phyloP scores from a whole-genome alignment of 2,329 filamentous ascomycete species.

The Colletotrichum sp. region DNA sequence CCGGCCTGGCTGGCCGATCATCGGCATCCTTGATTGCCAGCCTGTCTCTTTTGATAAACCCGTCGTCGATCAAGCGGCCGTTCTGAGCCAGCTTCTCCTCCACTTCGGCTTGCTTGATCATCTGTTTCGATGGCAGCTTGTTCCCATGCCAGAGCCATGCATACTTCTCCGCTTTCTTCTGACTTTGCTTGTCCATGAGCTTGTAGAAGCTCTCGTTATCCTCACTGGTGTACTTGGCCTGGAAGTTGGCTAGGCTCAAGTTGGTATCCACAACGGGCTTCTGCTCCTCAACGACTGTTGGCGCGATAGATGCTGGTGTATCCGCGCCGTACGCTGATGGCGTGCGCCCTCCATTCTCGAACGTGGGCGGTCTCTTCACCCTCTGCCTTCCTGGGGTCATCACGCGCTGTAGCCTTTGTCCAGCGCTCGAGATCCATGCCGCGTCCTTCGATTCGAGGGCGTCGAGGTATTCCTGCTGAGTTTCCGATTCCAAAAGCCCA shows the following conservation, averaged over 20 bases:
- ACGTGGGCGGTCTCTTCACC: constrained; percentile 31
- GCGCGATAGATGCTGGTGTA: constrained; percentile 69
- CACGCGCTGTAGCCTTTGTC: constrained; percentile 72
- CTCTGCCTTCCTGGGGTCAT: constrained; percentile 75
- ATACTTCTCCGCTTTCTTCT: constrained; percentile 82
- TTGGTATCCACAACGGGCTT: constrained; percentile 69
- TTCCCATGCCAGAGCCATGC: constrained; percentile 90
- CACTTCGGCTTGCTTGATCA: constrained; percentile 70
- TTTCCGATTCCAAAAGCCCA: constrained; percentile 82
- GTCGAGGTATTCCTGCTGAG: constrained; percentile 90
- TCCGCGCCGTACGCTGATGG: constrained; percentile 73
- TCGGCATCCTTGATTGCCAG: constrained; percentile 71
- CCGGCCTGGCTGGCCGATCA: constrained; percentile 76
- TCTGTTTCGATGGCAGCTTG: constrained; percentile 81
- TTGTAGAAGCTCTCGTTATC: constrained; percentile 98
- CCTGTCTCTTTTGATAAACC: constrained; percentile 56
- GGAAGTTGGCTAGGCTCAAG: constrained; percentile 84
- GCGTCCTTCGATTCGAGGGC: constrained; percentile 86
- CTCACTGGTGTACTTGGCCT: constrained; percentile 93
- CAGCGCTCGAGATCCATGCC: constrained; percentile 85
- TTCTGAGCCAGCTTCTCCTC: constrained; percentile 56
- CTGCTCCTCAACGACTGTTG: constrained; percentile 37
- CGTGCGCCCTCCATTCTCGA: constrained; percentile 52
- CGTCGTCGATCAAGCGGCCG: constrained; percentile 58
- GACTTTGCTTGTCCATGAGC: constrained; percentile 88